Percentiles rank a stretch among this genome's conserved stretches.
Conservation (phyloP, 2,329 filamentous ascomycete species). For the Chrysosphaeria jannelii region DNA sequence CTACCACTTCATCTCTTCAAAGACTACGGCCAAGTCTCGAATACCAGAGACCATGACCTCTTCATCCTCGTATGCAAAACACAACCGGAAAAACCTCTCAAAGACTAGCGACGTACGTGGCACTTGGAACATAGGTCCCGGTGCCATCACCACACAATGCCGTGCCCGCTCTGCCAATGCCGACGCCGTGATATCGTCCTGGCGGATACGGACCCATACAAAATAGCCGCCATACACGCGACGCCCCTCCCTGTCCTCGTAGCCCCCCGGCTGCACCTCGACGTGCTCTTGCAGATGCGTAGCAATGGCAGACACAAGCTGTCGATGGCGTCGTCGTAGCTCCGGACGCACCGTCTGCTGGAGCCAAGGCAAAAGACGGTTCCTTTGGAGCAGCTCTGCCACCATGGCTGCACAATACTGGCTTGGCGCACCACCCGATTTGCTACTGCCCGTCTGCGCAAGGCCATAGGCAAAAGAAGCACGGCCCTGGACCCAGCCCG, state of each 20-base stretch:
- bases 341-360: conserved; percentile 13
- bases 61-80: conserved; percentile 43
- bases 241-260: conserved; percentile 5
- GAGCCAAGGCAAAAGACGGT: conserved; percentile 15
- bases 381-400: conserved; percentile 16
- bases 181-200: conserved; percentile 15
- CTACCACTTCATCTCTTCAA: no score
- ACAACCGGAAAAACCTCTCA: conserved; percentile 29
- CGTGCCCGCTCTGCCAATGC: conserved; percentile 25
- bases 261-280: conserved; percentile 11
- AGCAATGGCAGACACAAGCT: conserved; percentile 28
- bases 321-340: conserved; percentile 15
- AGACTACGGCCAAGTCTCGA: no score
- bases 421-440: conserved; percentile 24
- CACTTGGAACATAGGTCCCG: conserved; percentile 35
- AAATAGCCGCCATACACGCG: conserved; percentile 55
- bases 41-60: no score
- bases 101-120: conserved; percentile 24
- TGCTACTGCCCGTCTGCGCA: conserved; percentile 20
- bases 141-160: conserved; percentile 32
- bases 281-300: conserved; percentile 31
- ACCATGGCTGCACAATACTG: conserved; percentile 19
- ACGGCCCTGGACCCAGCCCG: conserved; percentile 64
- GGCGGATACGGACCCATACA: conserved; percentile 41
- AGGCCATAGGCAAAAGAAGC: conserved; percentile 20